Base-by-base conservation (phyloP, 192 early-diverging fungal genomes). In the Coemansia brasiliensis region DNA sequence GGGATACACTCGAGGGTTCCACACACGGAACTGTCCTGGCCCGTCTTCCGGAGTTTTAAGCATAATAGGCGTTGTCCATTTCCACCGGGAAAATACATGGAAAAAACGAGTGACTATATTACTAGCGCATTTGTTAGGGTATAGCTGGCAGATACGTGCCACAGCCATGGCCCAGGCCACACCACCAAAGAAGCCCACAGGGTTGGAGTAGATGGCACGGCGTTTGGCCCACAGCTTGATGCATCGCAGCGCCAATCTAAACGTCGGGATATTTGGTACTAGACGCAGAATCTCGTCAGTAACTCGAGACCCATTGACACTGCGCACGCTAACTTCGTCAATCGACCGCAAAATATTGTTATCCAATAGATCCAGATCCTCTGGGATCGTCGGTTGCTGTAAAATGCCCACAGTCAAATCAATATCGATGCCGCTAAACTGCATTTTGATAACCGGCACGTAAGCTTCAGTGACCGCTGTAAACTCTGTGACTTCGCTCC, bases 81-180 rank as follows among this genome's bases (percentile, higher is more conserved):
- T 84, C 96, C 96, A 99, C 60, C 87, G 69, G 54, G 83, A 72
- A 69, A 94, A 82, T 32, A 99, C 90, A 6, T 83, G 68, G 72
- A 99, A 99, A 66, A 97, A 99, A 41, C 90, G 83, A 16, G 83
- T 76, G 4, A 99, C 90, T 46, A 99, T 90, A 3, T 86, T 76
- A 16, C 88, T 90, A 3, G 92, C 92, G 35, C 89, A 87, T 4
- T 94, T 94, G 69, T 95, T 95, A 4, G 96, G 96, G 63, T 94
- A 99, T 26, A 97, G 69, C 71, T 99, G 96, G 68, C 93, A 96
- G 24, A 96, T 88, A 21, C 95, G 78, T 21, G 95, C 96, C 13
- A 96, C 92, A 13, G 93, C 77, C 88, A 99, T 97, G 5, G 96
- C 95, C 96, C 96, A 99, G 4, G 94, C 93, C 39, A 99, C 91